Conservation (phyloP, 1,284 basidiomycete species). For the Ganoderma leucocontextum region DNA sequence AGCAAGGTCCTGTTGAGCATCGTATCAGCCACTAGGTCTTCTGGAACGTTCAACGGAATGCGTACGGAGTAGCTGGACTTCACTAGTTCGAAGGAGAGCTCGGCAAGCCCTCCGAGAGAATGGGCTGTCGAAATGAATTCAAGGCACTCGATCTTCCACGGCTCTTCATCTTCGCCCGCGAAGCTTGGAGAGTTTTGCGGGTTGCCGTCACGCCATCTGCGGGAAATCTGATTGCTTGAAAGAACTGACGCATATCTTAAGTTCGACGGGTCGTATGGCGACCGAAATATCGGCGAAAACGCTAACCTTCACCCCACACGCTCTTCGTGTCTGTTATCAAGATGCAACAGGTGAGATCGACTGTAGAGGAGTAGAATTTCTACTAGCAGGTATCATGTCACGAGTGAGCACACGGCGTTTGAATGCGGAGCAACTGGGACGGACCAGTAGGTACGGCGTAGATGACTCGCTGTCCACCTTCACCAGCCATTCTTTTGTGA, state of each 20-base stretch:
- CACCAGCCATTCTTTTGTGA: slow-evolving; percentile 76
- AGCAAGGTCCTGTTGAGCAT: slow-evolving; percentile 63
- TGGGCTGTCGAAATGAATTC: slow-evolving; percentile 63
- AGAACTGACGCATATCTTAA: slow-evolving; percentile 54
- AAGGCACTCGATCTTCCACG: slow-evolving; percentile 62
- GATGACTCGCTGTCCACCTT: slow-evolving; percentile 66
- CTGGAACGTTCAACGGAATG: slow-evolving; percentile 8
- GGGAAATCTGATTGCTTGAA: slow-evolving; percentile 64
- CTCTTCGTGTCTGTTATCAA: slow-evolving; percentile 77
- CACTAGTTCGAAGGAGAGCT: slow-evolving; percentile 64
- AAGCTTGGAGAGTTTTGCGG: slow-evolving; percentile 20
- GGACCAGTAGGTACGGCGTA: slow-evolving; percentile 74
- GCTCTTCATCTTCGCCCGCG: slow-evolving; percentile 49
- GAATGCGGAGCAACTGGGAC: slow-evolving; percentile 41
- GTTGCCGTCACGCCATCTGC: slow-evolving; percentile 73
- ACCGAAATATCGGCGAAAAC: slow-evolving; percentile 9
- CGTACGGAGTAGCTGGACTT: slow-evolving; percentile 68
- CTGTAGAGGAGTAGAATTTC: slow-evolving; percentile 68
- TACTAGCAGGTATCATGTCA: slow-evolving; percentile 17
- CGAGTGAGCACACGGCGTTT: slow-evolving; percentile 17
- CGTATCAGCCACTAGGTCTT: slow-evolving; percentile 18
- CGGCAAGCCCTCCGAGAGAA: slow-evolving; percentile 62
- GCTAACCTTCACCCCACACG: slow-evolving; percentile 77
- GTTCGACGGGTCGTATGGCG: neutral
- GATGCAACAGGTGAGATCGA: slow-evolving; percentile 63